These are phyloP conservation scores for Aspergillus novofumigatus DNA, from an alignment of 2,329 filamentous ascomycete species.

Conservation along the genomic window DNA sequence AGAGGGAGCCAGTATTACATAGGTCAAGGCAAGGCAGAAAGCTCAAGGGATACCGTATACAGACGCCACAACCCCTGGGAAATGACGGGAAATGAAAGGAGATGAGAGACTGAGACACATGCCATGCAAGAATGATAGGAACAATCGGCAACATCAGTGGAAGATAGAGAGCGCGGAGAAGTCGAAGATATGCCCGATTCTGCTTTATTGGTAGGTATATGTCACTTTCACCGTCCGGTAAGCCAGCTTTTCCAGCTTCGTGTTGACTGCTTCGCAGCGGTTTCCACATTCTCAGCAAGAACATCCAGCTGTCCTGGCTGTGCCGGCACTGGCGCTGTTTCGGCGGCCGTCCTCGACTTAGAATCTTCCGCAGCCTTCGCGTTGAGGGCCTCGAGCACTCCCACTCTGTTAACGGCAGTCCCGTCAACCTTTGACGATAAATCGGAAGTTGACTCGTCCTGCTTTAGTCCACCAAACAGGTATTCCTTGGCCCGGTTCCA, in stretches of 20 bases:
- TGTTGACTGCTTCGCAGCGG: conserved; percentile 31
- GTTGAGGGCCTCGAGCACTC: conserved; percentile 33
- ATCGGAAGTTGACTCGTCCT: conserved; percentile 23
- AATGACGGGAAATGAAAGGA: conserved; percentile 17
- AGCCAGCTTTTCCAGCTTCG: conserved; percentile 40
- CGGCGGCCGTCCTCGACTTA: conserved; percentile 12
- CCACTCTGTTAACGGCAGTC: conserved; percentile 18
- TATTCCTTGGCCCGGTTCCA: conserved; percentile 38
- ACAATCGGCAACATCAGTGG: neutral
- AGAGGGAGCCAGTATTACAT: conserved; percentile 20
- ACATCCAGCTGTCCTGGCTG: conserved; percentile 30
- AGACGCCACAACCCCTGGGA: conserved; percentile 31
- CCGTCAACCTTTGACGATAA: conserved; percentile 6
- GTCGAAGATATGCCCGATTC: neutral
- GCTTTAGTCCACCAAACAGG: conserved; percentile 37
- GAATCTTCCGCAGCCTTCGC: conserved; percentile 29
- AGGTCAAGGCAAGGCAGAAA: conserved; percentile 15
- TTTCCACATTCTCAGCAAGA: conserved; percentile 34
- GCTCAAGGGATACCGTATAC: conserved; percentile 15
- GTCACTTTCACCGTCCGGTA: conserved; percentile 29
- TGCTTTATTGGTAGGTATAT: neutral
- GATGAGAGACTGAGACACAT: conserved; percentile 2
- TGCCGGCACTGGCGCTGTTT: neutral
- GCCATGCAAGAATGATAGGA: conserved; percentile 10
- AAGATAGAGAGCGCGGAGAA: neutral